Evolutionary conservation across 2,329 filamentous ascomycete genomes (phyloP).

Genomic region (Albophoma yamanashiensis): DNA sequence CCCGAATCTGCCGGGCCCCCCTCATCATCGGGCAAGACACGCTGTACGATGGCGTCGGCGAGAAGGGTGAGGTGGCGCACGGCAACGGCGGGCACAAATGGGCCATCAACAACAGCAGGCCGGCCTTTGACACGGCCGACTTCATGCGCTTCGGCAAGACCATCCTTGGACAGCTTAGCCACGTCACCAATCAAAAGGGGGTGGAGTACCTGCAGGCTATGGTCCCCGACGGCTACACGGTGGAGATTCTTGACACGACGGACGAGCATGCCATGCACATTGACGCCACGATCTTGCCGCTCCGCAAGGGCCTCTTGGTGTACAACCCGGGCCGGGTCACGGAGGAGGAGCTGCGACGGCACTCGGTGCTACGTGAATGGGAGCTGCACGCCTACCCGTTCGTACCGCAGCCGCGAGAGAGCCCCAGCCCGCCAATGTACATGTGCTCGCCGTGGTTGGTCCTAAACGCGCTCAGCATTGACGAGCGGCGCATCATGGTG

Average conservation of each 20-base stretch:
- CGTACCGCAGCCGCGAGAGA: not conserved
- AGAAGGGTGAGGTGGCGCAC: not conserved
- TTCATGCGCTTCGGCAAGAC: slow-evolving; percentile 3
- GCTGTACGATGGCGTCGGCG: not conserved
- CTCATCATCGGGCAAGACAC: not conserved
- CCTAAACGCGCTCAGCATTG: slow-evolving; percentile 3
- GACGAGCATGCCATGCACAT: slow-evolving; percentile 2
- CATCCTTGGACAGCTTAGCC: slow-evolving; percentile 2
- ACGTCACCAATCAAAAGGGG: slow-evolving; percentile 1
- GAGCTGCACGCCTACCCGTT: slow-evolving; percentile 1
- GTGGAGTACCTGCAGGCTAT: not conserved
- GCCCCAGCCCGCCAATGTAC: not conserved
- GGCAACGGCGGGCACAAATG: not conserved
- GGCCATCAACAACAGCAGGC: slow-evolving; percentile 3
- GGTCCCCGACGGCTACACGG: slow-evolving; percentile 1
- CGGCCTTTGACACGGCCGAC: slow-evolving; percentile 3
- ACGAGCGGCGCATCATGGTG: slow-evolving; percentile 1
- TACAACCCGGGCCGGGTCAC: slow-evolving; percentile 1
- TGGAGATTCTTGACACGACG: not conserved
- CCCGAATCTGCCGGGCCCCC: not conserved
- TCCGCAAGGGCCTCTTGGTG: not conserved
- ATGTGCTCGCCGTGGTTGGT: slow-evolving; percentile 4
- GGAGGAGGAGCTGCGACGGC: not conserved
- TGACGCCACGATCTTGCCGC: slow-evolving; percentile 2
- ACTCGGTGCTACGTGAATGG: not conserved